These are phyloP conservation scores for Raphanus raphanistrum DNA, from an alignment of 345 rosid species.

Conservation along the genomic window DNA sequence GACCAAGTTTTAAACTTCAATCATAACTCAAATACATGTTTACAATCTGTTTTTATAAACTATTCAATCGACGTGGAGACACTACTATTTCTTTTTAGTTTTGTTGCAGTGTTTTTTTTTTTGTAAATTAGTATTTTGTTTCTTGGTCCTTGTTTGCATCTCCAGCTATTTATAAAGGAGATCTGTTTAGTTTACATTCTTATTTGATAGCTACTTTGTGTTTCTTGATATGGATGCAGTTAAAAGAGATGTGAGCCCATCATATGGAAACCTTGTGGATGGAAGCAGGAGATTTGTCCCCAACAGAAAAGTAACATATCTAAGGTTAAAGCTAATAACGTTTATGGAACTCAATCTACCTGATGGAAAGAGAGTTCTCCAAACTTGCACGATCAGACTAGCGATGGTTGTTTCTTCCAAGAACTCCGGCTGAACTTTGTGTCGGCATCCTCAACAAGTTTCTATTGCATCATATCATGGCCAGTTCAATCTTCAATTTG, in stretches of 20 bases:
- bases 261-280: background rate
- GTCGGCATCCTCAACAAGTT: too few relatives aligned
- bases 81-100: background rate
- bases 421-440: too few relatives aligned
- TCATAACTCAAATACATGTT: too few relatives aligned
- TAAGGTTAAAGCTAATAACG: background rate
- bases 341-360: background rate
- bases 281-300: background rate
- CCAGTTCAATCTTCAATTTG: too few relatives aligned
- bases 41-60: background rate
- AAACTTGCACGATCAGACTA: too few relatives aligned
- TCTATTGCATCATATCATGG: too few relatives aligned
- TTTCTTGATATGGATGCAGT: too few relatives aligned
- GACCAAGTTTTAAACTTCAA: background rate
- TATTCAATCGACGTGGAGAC: background rate
- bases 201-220: background rate
- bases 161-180: background rate
- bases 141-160: too few relatives aligned
- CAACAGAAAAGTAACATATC: background rate
- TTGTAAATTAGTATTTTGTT: too few relatives aligned
- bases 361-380: background rate
- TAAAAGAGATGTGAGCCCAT: background rate
- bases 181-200: background rate
- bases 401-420: too few relatives aligned
- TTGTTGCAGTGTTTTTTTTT: too few relatives aligned